Base-by-base conservation (phyloP, 352 stramenopile genomes). In the Phytopythium litorale region DNA sequence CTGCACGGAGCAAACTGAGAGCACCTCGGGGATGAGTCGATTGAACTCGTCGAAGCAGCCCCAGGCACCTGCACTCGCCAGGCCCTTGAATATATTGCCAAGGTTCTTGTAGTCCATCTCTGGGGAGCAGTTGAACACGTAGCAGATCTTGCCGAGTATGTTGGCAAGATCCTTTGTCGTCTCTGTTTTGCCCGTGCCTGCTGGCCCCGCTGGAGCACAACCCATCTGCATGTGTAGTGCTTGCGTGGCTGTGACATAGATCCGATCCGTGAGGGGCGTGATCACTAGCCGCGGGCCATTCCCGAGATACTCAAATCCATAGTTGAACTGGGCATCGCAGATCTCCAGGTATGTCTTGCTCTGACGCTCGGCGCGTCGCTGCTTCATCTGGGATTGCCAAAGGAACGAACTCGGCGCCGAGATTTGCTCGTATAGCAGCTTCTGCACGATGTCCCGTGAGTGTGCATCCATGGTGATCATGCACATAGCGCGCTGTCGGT, bases 41-140 rank as follows among this genome's bases (percentile, higher is more conserved):
- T 98, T 98, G 66, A 98, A 98, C 66, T 98, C 94, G 67, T 98
- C 95, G 71, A 98, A 98, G 73, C 94, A 98, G 0, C 94, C 94
- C 95, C 95, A 98, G 0, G 95, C 84, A 25, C 95, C 95, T 37
- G 87, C 88, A 16, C 87, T 97, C 8, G 94, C 92, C 19, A 98
- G 58, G 0, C 95, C 94, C 62, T 98, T 98, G 71, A 98, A 98
- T 56, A 98, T 98, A 62, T 98, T 98, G 21, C 92, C 95, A 2
- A 98, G 66, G 53, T 95, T 96, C 66, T 97, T 90, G 79, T 98
- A 98, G 75, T 98, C 93, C 89, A 98, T 98, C 69, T 98, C 94
- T 2, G 94, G 94, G 7, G 94, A 98, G 65, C 91, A 98, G 57
- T 98, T 98, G 66, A 98, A 98, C 30, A 97, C 91, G 62, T 98